Evolutionary conservation across 1,139 yeast species (phyloP).

Genomic region (Kodamaea alishanica): DNA sequence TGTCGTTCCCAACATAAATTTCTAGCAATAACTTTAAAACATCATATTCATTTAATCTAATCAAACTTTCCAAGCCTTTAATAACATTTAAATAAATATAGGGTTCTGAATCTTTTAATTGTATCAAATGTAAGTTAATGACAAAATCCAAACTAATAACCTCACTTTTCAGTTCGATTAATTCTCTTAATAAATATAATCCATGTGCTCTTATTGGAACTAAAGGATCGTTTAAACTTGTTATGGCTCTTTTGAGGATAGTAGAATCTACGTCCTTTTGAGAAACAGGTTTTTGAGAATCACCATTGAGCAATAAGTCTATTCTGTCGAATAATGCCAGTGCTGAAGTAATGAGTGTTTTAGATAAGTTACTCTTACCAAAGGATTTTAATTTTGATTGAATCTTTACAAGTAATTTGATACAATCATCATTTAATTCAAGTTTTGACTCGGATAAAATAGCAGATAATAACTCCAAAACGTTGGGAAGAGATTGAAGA

Average conservation of each 20-base stretch:
- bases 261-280: slow-evolving; percentile 27
- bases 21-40: slow-evolving; percentile 40
- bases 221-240: slow-evolving; percentile 68
- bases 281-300: slow-evolving; percentile 11
- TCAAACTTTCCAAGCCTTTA: slow-evolving; percentile 64
- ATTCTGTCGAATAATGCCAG: slow-evolving; percentile 33
- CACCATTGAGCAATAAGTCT: slow-evolving; percentile 25
- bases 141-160: slow-evolving; percentile 54
- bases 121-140: slow-evolving; percentile 57
- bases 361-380: slow-evolving; percentile 3
- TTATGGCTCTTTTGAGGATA: slow-evolving; percentile 52
- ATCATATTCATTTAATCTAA: slow-evolving; percentile 39
- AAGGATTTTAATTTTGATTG: slow-evolving; percentile 23
- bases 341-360: slow-evolving; percentile 16
- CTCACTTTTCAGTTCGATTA: slow-evolving; percentile 49
- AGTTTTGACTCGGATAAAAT: slow-evolving; percentile 44
- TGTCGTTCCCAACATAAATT: slow-evolving; percentile 36
- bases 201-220: slow-evolving; percentile 91
- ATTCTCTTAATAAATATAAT: slow-evolving; percentile 55
- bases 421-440: slow-evolving; percentile 23
- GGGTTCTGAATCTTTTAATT: slow-evolving; percentile 77
- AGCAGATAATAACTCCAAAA: slow-evolving; percentile 54
- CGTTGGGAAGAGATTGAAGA: slow-evolving; percentile 27
- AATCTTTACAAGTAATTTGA: slow-evolving; percentile 25
- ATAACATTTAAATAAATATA: slow-evolving; percentile 81